phyloP scores from a whole-genome alignment of 108 stramenopile species.

The Aurantiochytrium sp. region DNA sequence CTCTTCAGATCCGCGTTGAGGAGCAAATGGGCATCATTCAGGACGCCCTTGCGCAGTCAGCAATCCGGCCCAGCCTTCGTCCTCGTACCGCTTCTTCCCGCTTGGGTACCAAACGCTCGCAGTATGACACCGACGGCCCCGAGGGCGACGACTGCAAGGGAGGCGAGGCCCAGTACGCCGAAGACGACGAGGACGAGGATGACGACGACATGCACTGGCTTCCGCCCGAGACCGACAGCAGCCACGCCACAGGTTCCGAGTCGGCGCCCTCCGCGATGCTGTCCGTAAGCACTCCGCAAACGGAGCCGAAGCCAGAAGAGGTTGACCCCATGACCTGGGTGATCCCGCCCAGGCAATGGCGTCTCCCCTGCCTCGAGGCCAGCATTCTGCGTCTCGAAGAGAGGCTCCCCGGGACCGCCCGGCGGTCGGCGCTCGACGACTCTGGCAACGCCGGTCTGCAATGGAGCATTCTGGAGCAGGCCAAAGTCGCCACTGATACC shows the following conservation, averaged over 20 bases:
- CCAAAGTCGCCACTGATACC: not conserved
- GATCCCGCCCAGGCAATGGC: not conserved
- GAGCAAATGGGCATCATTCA: not conserved
- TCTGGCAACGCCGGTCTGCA: too few species aligned
- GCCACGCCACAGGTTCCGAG: not conserved
- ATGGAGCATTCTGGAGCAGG: not conserved
- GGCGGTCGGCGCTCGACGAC: too few species aligned
- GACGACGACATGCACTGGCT: conserved; percentile 2
- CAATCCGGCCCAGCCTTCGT: too few species aligned
- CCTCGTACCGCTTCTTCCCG: too few species aligned
- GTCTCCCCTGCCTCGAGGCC: not conserved
- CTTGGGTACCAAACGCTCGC: too few species aligned
- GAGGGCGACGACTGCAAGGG: not conserved
- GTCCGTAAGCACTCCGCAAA: too few species aligned
- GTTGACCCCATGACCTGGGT: not conserved
- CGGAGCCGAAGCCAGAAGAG: not conserved
- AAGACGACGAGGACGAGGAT: not conserved
- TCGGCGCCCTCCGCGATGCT: too few species aligned
- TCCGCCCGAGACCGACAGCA: not conserved
- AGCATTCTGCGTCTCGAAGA: not conserved
- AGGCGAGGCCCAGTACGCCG: not conserved
- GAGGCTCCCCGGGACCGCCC: too few species aligned
- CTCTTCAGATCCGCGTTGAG: not conserved
- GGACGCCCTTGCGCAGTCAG: not conserved
- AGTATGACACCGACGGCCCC: too few species aligned